phyloP scores from a whole-genome alignment of 2,329 filamentous ascomycete species.

The Chrysoporthe cubensis region DNA sequence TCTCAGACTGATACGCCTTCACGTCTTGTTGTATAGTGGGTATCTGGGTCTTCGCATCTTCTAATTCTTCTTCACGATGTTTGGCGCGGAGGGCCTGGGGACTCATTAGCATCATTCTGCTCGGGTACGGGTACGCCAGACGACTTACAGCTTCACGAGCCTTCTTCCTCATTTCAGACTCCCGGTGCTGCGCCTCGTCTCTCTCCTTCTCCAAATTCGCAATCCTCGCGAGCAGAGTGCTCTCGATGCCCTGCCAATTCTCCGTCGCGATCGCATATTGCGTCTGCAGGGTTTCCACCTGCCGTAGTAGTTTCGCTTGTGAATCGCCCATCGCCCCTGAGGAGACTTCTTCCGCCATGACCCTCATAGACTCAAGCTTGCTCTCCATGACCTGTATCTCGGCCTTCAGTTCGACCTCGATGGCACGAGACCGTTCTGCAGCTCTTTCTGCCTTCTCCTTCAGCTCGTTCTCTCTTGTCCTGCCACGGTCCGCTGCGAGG shows the following conservation, averaged over 20 bases:
- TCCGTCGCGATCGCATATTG: conserved; percentile 94
- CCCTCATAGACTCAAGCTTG: conserved; percentile 85
- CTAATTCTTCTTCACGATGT: conserved; percentile 80
- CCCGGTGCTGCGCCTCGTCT: conserved; percentile 81
- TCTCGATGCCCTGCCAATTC: conserved; percentile 97
- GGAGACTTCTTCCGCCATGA: conserved; percentile 85
- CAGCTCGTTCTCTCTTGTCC: conserved; percentile 72
- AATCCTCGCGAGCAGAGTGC: conserved; percentile 77
- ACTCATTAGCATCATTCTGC: conserved; percentile 34
- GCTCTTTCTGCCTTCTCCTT: conserved; percentile 75
- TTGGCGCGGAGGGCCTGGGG: conserved; percentile 66
- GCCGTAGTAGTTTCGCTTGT: conserved; percentile 86
- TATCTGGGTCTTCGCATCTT: conserved; percentile 67
- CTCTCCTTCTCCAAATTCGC: conserved; percentile 84
- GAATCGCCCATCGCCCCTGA: conserved; percentile 80
- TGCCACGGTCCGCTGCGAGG: conserved; percentile 66
- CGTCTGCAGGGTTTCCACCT: conserved; percentile 93
- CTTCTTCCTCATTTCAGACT: conserved; percentile 87
- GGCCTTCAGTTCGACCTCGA: conserved; percentile 78
- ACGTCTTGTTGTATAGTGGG: conserved; percentile 68
- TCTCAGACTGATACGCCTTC: conserved; percentile 59
- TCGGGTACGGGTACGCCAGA: background rate
- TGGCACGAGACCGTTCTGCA: conserved; percentile 67
- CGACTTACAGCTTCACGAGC: conserved; percentile 77
- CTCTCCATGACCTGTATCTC: conserved; percentile 80